Conservation (phyloP, 768 basidiomycete species). For the Panaeolus cyanescens region DNA sequence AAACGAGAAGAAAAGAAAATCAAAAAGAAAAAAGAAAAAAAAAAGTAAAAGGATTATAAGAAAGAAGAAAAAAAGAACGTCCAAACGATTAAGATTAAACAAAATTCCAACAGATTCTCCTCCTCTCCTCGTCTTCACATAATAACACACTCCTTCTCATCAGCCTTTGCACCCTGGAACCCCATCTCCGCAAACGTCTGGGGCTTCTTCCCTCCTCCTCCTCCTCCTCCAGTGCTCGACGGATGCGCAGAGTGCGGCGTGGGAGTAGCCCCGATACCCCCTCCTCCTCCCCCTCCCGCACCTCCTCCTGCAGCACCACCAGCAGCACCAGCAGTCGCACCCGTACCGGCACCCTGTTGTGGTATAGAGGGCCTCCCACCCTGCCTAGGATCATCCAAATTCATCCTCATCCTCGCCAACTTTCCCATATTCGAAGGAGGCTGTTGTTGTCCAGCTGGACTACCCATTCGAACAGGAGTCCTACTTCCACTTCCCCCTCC, state of each 20-base stretch:
- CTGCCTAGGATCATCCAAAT: not conserved
- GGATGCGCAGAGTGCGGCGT: no score
- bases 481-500: not conserved
- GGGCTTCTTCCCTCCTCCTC: slow-evolving; percentile 37
- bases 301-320: not conserved
- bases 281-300: not conserved
- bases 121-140: slow-evolving; percentile 54
- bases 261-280: not conserved
- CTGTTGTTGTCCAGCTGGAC: no score
- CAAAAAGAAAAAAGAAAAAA: no score
- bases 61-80: no score
- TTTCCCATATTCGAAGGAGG: no score
- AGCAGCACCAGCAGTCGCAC: not conserved
- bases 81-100: no score
- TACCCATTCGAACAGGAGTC: no score
- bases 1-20: no score
- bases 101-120: no score
- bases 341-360: not conserved
- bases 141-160: slow-evolving; percentile 83
- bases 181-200: slow-evolving; percentile 96
- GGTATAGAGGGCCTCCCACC: not conserved
- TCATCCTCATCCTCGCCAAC: not conserved
- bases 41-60: no score
- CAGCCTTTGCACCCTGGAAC: slow-evolving; percentile 72
- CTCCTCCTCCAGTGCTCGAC: not conserved